Percentiles rank a stretch among this genome's conserved stretches.
Evolutionary conservation across 805 yeast species (phyloP).

Genomic region (Kazachstania taianensis): DNA sequence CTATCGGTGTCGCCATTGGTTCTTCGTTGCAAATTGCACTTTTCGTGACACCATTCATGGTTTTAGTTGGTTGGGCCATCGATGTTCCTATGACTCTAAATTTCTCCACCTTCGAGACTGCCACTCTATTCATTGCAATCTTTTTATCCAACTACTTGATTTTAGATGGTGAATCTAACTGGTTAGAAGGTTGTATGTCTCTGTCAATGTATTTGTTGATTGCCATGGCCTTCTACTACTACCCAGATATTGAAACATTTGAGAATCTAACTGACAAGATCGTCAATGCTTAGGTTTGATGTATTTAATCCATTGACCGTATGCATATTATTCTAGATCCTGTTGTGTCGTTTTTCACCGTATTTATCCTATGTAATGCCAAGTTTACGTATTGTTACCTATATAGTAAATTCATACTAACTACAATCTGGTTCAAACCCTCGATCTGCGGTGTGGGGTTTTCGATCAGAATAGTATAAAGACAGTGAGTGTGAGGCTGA

Average conservation of each 20-base stretch:
- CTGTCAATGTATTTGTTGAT: constrained; percentile 77
- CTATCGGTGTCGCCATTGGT: constrained; percentile 94
- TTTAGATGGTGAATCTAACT: constrained; percentile 88
- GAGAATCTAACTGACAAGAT: no score
- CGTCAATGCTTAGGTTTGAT: no score
- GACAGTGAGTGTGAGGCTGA: no score
- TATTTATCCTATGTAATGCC: no score
- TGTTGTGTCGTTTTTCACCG: no score
- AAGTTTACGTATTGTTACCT: no score
- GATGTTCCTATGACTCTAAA: constrained; percentile 88
- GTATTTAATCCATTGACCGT: no score
- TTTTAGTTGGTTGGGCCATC: constrained; percentile 83
- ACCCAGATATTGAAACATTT: constrained; percentile 47
- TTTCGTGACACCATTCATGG: constrained; percentile 93
- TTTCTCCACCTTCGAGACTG: constrained; percentile 90
- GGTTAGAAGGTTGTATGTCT: constrained; percentile 95
- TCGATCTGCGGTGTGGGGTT: no score
- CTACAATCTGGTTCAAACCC: no score
- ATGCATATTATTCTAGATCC: no score
- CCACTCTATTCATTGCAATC: constrained; percentile 81
- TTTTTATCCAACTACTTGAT: constrained; percentile 79
- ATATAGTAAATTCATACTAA: no score
- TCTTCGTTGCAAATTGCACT: constrained; percentile 91
- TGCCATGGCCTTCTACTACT: constrained; percentile 81
- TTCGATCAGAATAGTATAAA: no score